A percentile compares a stretch with the other conserved stretches of the same genome.
These are phyloP conservation scores for Arachis stenosperma DNA, from an alignment of 306 rosid genomes.

Conservation along the genomic window DNA sequence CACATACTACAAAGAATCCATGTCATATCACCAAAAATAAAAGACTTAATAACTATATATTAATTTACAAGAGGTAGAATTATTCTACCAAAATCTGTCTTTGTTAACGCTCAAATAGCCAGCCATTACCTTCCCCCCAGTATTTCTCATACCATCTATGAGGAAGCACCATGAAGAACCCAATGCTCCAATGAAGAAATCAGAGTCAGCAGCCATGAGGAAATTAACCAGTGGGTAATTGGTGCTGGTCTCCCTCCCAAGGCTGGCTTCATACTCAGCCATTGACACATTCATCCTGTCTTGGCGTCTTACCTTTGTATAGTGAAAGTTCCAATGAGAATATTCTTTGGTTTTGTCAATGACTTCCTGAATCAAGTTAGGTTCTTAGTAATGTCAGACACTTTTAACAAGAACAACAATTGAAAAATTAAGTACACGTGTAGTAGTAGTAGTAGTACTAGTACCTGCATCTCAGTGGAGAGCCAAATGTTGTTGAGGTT, in stretches of 20 bases:
- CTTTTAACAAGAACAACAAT: too few species aligned
- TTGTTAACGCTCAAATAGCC: conserved; percentile 80
- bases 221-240: conserved; percentile 77
- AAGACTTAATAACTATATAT: not conserved
- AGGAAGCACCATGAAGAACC: conserved; percentile 87
- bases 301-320: conserved; percentile 69
- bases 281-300: conserved; percentile 58
- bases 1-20: conserved; percentile 23
- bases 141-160: conserved; percentile 87
- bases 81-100: conserved; percentile 73
- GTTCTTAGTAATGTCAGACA: not conserved
- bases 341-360: conserved; percentile 61
- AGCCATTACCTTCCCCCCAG: conserved; percentile 82
- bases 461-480: conserved; percentile 88
- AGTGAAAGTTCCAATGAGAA: conserved; percentile 67
- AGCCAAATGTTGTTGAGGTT: conserved; percentile 73
- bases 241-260: conserved; percentile 74
- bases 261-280: conserved; percentile 71
- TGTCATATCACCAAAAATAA: conserved; percentile 1
- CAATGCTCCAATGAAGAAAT: conserved; percentile 77
- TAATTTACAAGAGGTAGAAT: not conserved
- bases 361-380: conserved; percentile 59
- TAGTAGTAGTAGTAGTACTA: too few species aligned
- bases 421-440: not conserved
- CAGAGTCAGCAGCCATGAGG: conserved; percentile 77